phyloP scores from a whole-genome alignment of 306 rosid species.

The Morella rubra region DNA sequence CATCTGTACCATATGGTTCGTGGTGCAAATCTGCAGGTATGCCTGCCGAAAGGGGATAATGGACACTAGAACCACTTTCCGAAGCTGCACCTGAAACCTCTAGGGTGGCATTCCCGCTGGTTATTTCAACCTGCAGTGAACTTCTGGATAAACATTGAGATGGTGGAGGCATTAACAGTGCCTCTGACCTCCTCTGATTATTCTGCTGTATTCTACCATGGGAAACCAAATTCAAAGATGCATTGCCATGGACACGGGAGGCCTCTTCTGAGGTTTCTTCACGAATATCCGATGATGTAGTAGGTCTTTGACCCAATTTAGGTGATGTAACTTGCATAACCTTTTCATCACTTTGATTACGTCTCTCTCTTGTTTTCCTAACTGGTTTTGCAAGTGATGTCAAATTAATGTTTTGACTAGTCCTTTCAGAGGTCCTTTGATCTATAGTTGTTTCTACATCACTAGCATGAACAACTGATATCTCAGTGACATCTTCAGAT shows the following conservation, averaged over 20 bases:
- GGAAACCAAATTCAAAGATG: constrained; percentile 39
- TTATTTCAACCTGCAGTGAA: constrained; percentile 29
- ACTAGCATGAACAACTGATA: constrained; percentile 38
- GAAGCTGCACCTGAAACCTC: constrained; percentile 43
- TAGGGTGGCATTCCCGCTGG: constrained; percentile 36
- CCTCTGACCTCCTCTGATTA: constrained; percentile 42
- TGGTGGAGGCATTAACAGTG: constrained; percentile 50
- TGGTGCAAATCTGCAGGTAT: constrained; percentile 38
- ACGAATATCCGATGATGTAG: constrained; percentile 13
- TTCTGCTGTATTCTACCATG: constrained; percentile 35
- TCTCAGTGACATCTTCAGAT: constrained; percentile 39
- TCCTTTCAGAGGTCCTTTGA: constrained; percentile 38
- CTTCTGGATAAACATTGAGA: constrained; percentile 50
- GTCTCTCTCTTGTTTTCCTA: constrained; percentile 43
- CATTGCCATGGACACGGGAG: constrained; percentile 31
- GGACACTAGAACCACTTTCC: constrained; percentile 51
- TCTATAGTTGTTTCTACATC: constrained; percentile 38
- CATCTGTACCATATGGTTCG: constrained; percentile 36
- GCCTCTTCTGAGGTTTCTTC: constrained; percentile 38
- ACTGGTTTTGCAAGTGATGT: constrained; percentile 35
- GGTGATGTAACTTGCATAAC: constrained; percentile 33
- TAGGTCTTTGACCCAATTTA: constrained; percentile 35
- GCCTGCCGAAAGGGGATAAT: constrained; percentile 33
- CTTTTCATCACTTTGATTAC: constrained; percentile 51
- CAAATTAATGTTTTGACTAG: constrained; percentile 40